Evolutionary conservation across 768 basidiomycete genomes (phyloP), one percentile per base, ranked within the genome.

Genomic region (Mycena filopes): DNA sequence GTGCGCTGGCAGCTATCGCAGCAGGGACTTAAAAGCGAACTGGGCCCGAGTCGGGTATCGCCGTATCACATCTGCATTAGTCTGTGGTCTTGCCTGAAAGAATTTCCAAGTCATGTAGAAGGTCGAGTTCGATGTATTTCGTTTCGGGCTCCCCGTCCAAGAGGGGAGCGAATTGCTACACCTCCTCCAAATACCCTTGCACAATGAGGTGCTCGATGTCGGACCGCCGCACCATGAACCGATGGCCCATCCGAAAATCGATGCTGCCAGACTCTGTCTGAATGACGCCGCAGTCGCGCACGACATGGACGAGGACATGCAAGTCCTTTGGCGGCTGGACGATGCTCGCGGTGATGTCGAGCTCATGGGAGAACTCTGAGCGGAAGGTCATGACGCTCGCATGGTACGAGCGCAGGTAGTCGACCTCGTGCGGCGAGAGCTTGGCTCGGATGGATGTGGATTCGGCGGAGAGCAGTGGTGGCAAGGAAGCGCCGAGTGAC

Each of bases 191-290:
- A 76, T 91, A 97, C 4, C 96, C 96, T 73, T 96, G 93, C 1
- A 96, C 89, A 70, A 99, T 94, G 70, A 99, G 83, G 75, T 96
- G 91, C 75, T 99, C 98, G 66, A 99, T 90, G 74, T 96, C 95
- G 9, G 92, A 87, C 69, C 94, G 82, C 40, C 93, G 83, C 55
- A 98, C 90, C 84, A 96, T 89, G 72, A 94, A 97, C 67, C 97
- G 81, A 77, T 95, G 91, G 0, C 96, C 97, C 76, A 90, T 93
- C 73, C 87, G 86, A 74, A 99, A 96, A 75, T 96, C 92, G 63
- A 99, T 90, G 60, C 86, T 90, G 11, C 98, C 98, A 60, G 91
- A 81, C 78, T 98, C 95, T 1, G 96, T 95, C 76, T 95, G 91
- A n/a, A 99, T 94, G 55, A 91, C 87, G 3, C 98, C 97, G 68